phyloP scores from a whole-genome alignment of 805 yeast genomes.

The Hanseniaspora mollemarum region DNA sequence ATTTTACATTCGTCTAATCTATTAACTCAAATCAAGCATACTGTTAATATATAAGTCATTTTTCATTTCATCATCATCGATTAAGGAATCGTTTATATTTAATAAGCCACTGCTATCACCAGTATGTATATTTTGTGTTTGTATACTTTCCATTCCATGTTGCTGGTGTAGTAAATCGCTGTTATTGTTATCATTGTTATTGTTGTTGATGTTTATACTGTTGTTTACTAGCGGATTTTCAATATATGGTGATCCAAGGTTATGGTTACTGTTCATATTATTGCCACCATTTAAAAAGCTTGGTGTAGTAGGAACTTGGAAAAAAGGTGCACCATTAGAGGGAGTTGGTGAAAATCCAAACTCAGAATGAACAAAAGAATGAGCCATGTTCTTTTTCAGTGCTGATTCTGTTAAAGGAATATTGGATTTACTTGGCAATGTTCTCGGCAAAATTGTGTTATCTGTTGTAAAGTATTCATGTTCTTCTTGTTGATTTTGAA shows the following conservation, averaged over 20 bases:
- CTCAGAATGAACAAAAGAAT: conserved; percentile 1
- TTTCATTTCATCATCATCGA: conserved; percentile 12
- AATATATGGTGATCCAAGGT: background rate
- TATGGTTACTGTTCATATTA: background rate
- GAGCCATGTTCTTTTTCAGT: conserved; percentile 1
- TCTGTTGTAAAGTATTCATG: conserved; percentile 9
- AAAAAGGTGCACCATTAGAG: conserved; percentile 1
- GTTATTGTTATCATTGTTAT: background rate
- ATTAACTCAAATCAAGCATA: conserved; percentile 9
- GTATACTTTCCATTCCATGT: background rate
- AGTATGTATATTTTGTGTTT: background rate
- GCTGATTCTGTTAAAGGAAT: background rate
- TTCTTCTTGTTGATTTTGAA: conserved; percentile 1
- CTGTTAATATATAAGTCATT: conserved; percentile 13
- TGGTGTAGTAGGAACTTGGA: conserved; percentile 8
- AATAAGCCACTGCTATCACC: background rate
- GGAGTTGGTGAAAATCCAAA: conserved; percentile 14
- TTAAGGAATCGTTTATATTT: background rate
- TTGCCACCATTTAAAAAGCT: conserved; percentile 4
- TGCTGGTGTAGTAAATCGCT: background rate
- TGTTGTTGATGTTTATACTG: background rate
- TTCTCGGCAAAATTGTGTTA: conserved; percentile 12
- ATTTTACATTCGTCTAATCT: background rate
- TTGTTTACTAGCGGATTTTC: conserved; percentile 1
- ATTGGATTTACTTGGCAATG: conserved; percentile 6